phyloP scores from a whole-genome alignment of 2,329 filamentous ascomycete genomes.

The Botrytis sinoallii region DNA sequence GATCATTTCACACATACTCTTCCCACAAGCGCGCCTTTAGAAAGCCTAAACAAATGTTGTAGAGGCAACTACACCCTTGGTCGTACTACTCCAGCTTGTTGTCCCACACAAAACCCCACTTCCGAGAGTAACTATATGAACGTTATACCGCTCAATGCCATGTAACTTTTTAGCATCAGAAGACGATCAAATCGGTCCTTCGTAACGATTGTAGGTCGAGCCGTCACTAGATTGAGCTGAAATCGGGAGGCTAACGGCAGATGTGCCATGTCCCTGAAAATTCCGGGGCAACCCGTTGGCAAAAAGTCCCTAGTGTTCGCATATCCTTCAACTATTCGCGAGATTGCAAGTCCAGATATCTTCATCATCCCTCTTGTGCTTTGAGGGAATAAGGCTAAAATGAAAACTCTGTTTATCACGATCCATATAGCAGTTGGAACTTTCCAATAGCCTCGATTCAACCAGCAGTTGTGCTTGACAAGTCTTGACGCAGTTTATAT shows the following conservation, averaged over 20 bases:
- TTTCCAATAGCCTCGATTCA: not conserved
- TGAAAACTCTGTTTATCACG: not conserved
- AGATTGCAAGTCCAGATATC: not conserved
- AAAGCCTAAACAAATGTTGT: not conserved
- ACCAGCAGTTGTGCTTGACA: not conserved
- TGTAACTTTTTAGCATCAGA: constrained; percentile 7
- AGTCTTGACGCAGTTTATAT: not conserved
- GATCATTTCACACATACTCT: not conserved
- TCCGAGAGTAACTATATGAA: not conserved
- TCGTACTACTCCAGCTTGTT: not conserved
- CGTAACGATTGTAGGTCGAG: not conserved
- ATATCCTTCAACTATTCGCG: not conserved
- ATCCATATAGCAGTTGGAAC: constrained; percentile 1
- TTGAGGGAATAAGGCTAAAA: not conserved
- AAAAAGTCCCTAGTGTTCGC: not conserved
- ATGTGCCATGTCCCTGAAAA: not conserved
- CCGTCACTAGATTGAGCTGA: not conserved
- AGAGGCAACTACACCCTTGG: not conserved
- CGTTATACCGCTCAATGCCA: not conserved
- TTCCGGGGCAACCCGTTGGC: not conserved
- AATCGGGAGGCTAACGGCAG: not conserved
- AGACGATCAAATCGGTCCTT: constrained; percentile 2
- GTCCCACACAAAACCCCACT: not conserved
- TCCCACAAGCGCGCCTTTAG: not conserved
- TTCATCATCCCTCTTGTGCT: too few relatives aligned